Conservation (phyloP, 108 stramenopile genomes). For the Conticribra guillardii region DNA sequence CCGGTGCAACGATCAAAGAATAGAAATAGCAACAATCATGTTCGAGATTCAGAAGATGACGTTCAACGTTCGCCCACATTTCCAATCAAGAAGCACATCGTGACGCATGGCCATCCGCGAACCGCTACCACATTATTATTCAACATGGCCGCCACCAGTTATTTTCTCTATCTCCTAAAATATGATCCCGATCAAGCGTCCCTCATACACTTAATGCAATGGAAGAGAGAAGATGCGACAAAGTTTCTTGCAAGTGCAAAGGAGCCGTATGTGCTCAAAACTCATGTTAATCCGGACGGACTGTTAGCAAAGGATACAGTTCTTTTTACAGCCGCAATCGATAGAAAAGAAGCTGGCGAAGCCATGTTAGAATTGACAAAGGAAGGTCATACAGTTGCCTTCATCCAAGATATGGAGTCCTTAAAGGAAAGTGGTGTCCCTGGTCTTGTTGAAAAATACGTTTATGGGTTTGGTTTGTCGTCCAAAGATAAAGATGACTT, state of each 20-base stretch:
- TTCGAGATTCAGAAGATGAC: neutral
- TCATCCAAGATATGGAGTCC: slow-evolving; percentile 42
- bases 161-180: slow-evolving; percentile 39
- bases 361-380: slow-evolving; percentile 5
- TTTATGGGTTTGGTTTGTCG: slow-evolving; percentile 26
- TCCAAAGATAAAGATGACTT: slow-evolving; percentile 5
- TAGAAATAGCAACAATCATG: neutral
- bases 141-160: slow-evolving; percentile 26
- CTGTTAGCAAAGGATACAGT: slow-evolving; percentile 28
- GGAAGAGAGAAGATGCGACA: slow-evolving; percentile 6
- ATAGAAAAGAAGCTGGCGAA: slow-evolving; percentile 24
- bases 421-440: slow-evolving; percentile 24
- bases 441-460: slow-evolving; percentile 20
- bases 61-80: slow-evolving; percentile 3
- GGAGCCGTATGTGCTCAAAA: slow-evolving; percentile 22
- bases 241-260: slow-evolving; percentile 5
- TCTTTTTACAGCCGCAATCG: slow-evolving; percentile 29
- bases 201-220: slow-evolving; percentile 17
- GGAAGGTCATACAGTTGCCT: slow-evolving; percentile 37
- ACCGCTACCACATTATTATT: slow-evolving; percentile 29
- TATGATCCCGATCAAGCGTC: slow-evolving; percentile 13
- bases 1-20: neutral
- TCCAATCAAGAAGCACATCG: slow-evolving; percentile 22
- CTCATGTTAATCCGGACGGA: slow-evolving; percentile 22
- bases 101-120: slow-evolving; percentile 16